phyloP scores from a whole-genome alignment of 352 stramenopile species.

The Phytophthora pisi region DNA sequence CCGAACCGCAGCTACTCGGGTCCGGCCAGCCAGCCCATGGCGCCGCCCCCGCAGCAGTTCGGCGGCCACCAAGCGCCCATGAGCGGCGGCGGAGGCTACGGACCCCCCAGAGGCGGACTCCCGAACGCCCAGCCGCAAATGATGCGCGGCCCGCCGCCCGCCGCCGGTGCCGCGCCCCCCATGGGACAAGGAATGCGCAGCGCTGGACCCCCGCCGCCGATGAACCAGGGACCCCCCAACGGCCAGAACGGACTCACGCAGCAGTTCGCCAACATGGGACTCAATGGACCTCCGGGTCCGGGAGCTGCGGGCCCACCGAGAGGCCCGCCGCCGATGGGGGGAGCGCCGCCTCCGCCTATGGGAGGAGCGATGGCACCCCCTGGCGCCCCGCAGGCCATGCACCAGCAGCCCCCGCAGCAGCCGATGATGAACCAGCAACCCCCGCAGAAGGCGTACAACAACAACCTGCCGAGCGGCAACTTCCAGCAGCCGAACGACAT shows the following conservation, averaged over 20 bases:
- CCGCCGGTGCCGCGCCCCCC: constrained; percentile 13
- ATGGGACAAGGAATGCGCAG: constrained; percentile 37
- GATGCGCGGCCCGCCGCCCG: constrained; percentile 31
- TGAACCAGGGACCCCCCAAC: constrained; percentile 19
- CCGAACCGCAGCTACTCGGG: constrained; percentile 36
- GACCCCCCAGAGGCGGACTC: constrained; percentile 17
- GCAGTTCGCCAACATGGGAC: constrained; percentile 76
- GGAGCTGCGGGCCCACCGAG: constrained; percentile 21
- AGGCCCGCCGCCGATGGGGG: constrained; percentile 34
- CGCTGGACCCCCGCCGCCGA: constrained; percentile 20
- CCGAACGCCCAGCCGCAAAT: constrained; percentile 22
- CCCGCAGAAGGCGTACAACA: constrained; percentile 32
- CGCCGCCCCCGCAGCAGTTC: constrained; percentile 32
- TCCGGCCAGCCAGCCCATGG: constrained; percentile 40
- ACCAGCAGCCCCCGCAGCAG: constrained; percentile 33
- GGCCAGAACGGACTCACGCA: constrained; percentile 46
- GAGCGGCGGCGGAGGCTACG: constrained; percentile 38
- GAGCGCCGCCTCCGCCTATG: constrained; percentile 45
- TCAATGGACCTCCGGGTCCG: constrained; percentile 41
- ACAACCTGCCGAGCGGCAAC: constrained; percentile 70
- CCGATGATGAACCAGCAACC: constrained; percentile 35
- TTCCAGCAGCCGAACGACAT: constrained; percentile 82
- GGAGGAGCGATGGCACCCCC: constrained; percentile 34
- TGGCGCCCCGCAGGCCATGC: constrained; percentile 18
- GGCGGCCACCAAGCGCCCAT: constrained; percentile 30